A percentile compares a stretch with the other conserved stretches of the same genome.
These are phyloP conservation scores for Rhizodiscina lignyota DNA, from an alignment of 495 filamentous ascomycete species.

Conservation along the genomic window DNA sequence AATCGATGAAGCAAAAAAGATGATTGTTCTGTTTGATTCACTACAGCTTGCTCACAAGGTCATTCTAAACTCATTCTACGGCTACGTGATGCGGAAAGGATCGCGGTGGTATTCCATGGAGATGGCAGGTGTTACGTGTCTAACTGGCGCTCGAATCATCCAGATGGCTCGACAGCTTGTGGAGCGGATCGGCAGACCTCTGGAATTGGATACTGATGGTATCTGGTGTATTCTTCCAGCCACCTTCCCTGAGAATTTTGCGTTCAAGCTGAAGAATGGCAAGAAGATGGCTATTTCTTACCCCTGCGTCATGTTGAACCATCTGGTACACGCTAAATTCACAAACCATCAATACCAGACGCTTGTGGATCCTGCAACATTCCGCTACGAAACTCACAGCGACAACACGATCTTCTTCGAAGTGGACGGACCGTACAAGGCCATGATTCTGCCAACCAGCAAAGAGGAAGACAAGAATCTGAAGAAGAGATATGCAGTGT, in stretches of 20 bases:
- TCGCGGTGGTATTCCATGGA: constrained; percentile 99
- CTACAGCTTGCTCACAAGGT: constrained; percentile 96
- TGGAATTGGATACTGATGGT: constrained; percentile 98
- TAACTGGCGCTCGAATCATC: constrained; percentile 94
- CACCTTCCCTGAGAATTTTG: constrained; percentile 92
- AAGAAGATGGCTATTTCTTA: constrained; percentile 94
- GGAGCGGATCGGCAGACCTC: constrained; percentile 78
- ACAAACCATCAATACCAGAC: constrained; percentile 97
- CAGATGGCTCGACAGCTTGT: constrained; percentile 92
- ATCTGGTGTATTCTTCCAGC: constrained; percentile 99
- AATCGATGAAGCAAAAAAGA: constrained; percentile 91
- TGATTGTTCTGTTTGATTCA: constrained; percentile 93
- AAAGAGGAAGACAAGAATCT: constrained; percentile 99
- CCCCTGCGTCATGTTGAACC: constrained; percentile 98
- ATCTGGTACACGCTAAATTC: constrained; percentile 85
- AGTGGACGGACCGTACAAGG: constrained; percentile 91
- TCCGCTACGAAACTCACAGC: constrained; percentile 86
- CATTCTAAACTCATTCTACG: constrained; percentile 98
- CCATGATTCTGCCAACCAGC: constrained; percentile 93
- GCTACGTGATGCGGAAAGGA: constrained; percentile 98
- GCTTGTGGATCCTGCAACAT: constrained; percentile 56
- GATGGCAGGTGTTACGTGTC: constrained; percentile 96
- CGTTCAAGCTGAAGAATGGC: constrained; percentile 83
- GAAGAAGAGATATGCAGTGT: constrained; percentile 98
- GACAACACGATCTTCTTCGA: constrained; percentile 99